Conservation (phyloP, 805 yeast species). For the Starmerella bacillaris region DNA sequence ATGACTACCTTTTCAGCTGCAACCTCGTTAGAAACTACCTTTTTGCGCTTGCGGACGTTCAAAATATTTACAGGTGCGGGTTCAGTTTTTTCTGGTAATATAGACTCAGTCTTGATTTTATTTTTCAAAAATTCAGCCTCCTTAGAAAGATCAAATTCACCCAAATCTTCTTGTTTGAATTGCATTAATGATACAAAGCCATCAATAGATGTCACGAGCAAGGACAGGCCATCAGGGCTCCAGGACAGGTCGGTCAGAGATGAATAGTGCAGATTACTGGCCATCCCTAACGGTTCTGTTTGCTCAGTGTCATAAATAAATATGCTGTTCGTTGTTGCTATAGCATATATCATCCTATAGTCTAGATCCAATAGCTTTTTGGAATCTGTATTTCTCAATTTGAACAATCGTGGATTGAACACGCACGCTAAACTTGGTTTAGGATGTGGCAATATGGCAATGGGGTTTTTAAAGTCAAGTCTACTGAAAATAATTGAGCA, state of each 20-base stretch:
- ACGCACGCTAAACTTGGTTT: conserved; percentile 63
- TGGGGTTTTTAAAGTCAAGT: conserved; percentile 49
- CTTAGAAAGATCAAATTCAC: too few species aligned
- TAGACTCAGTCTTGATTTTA: too few species aligned
- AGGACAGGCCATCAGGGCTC: conserved; percentile 54
- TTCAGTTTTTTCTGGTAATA: too few species aligned
- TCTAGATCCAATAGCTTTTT: conserved; percentile 34
- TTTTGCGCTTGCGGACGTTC: too few species aligned
- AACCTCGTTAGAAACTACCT: too few species aligned
- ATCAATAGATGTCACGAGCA: conserved; percentile 72
- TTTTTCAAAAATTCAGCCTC: too few species aligned
- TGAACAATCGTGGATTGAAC: conserved; percentile 54
- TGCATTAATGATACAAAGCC: conserved; percentile 68
- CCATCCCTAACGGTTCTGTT: conserved; percentile 48
- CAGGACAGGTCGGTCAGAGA: conserved; percentile 76
- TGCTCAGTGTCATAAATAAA: conserved; percentile 64
- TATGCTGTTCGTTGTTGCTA: conserved; percentile 80
- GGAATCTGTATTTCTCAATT: conserved; percentile 18
- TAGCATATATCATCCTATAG: conserved; percentile 73
- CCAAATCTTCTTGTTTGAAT: too few species aligned
- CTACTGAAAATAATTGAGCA: conserved; percentile 41
- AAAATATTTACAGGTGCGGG: too few species aligned
- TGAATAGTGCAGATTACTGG: conserved; percentile 70
- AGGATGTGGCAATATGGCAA: conserved; percentile 61
- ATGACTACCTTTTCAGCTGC: too few species aligned